phyloP scores from a whole-genome alignment of 2,329 filamentous ascomycete species.

The Colletotrichum simmondsii region DNA sequence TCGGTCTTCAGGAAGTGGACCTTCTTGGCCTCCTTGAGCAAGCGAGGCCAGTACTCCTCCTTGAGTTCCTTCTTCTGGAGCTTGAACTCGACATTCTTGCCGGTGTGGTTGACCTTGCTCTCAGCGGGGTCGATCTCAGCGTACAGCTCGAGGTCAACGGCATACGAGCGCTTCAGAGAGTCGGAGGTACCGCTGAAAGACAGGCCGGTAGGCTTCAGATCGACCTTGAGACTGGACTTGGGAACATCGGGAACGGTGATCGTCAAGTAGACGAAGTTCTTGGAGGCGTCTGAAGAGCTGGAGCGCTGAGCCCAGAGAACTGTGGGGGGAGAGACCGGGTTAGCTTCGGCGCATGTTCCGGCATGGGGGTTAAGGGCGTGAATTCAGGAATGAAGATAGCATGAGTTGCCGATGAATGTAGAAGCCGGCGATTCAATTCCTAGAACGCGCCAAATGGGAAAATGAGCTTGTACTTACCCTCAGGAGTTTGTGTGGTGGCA shows the following conservation, averaged over 20 bases:
- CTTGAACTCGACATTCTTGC: constrained; percentile 88
- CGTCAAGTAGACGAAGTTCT: constrained; percentile 96
- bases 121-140: constrained; percentile 88
- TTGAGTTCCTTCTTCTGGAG: constrained; percentile 97
- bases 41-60: constrained; percentile 93
- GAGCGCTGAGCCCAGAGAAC: constrained; percentile 99
- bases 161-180: constrained; percentile 87
- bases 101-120: constrained; percentile 88
- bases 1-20: constrained; percentile 97
- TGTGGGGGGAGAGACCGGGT: constrained; percentile 48
- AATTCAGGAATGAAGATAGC: not conserved
- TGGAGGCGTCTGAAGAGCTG: constrained; percentile 78
- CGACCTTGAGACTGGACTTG: constrained; percentile 80
- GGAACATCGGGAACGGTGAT: constrained; percentile 89
- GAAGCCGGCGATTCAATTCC: not conserved
- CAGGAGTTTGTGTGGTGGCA: constrained; percentile 45
- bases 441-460: not conserved
- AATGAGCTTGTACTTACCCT: constrained; percentile 47
- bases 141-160: constrained; percentile 87
- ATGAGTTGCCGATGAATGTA: not conserved
- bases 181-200: constrained; percentile 85
- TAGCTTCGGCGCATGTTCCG: not conserved
- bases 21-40: constrained; percentile 91
- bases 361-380: not conserved
- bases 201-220: constrained; percentile 81